phyloP scores from a whole-genome alignment of 257 asterid species.

The Solanum sejunctum region DNA sequence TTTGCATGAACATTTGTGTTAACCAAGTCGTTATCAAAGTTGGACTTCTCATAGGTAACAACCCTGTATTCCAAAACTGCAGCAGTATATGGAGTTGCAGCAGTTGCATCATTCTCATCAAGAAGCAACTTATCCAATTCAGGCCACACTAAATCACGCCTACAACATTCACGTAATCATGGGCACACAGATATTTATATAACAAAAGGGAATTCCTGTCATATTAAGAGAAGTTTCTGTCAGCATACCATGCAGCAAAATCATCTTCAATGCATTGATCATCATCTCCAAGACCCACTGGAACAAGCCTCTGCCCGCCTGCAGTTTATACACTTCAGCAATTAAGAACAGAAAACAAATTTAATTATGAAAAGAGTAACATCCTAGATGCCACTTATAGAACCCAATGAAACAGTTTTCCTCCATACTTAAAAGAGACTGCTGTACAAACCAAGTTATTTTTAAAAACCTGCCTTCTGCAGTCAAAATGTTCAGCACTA shows the following conservation, averaged over 20 bases:
- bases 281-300: slow-evolving; percentile 97
- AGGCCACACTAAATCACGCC: slow-evolving; percentile 94
- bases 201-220: background rate
- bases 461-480: background rate
- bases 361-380: background rate
- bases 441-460: background rate
- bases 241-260: slow-evolving; percentile 70
- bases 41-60: slow-evolving; percentile 48
- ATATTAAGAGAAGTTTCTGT: background rate
- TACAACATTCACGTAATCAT: slow-evolving; percentile 1
- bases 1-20: slow-evolving; percentile 42
- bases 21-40: slow-evolving; percentile 25
- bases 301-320: slow-evolving; percentile 75
- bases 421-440: background rate
- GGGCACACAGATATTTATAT: background rate
- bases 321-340: slow-evolving; percentile 7
- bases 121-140: slow-evolving; percentile 74
- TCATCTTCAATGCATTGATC: slow-evolving; percentile 99
- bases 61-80: slow-evolving; percentile 85
- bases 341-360: slow-evolving; percentile 2
- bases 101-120: slow-evolving; percentile 53
- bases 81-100: slow-evolving; percentile 88
- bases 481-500: background rate
- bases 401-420: background rate
- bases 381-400: background rate